Evolutionary conservation across 768 basidiomycete species (phyloP).

Genomic region (Myochromella boudieri): DNA sequence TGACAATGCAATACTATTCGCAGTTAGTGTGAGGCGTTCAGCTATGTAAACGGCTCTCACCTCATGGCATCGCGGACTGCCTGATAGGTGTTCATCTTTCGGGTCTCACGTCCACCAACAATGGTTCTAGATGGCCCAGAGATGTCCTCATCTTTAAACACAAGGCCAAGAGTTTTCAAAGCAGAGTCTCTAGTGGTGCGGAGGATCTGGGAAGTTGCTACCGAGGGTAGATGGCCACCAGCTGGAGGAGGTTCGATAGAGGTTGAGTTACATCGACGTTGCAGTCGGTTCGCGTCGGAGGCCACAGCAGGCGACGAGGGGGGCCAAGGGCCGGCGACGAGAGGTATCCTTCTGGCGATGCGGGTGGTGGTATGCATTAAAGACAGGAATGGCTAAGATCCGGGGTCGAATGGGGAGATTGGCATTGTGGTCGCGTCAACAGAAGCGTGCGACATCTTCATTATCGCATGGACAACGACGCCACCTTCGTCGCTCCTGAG

Average conservation of each 20-base stretch:
- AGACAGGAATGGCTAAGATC: constrained; percentile 41
- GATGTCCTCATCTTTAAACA: constrained; percentile 66
- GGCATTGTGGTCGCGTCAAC: constrained; percentile 20
- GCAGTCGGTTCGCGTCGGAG: not conserved
- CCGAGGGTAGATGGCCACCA: constrained; percentile 73
- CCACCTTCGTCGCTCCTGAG: constrained; percentile 85
- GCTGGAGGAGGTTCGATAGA: constrained; percentile 67
- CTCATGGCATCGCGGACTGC: constrained; percentile 89
- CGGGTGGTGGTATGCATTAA: constrained; percentile 36
- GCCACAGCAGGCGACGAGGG: not conserved
- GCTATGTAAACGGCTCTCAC: constrained; percentile 33
- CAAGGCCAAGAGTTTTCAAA: constrained; percentile 68
- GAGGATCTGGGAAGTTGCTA: constrained; percentile 68
- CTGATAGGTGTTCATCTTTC: constrained; percentile 96
- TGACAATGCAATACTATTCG: constrained; percentile 67
- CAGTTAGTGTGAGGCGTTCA: not conserved
- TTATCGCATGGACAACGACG: constrained; percentile 71
- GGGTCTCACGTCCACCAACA: constrained; percentile 78
- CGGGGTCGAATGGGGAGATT: constrained; percentile 28
- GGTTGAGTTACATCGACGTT: constrained; percentile 54
- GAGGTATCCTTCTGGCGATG: constrained; percentile 19
- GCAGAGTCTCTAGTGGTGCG: constrained; percentile 66
- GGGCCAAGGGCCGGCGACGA: constrained; percentile 18
- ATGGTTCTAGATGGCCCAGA: constrained; percentile 41
- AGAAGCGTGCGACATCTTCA: constrained; percentile 2